Evolutionary conservation across 1,139 yeast species (phyloP).

Genomic region (Sugiyamaella neomexicana): DNA sequence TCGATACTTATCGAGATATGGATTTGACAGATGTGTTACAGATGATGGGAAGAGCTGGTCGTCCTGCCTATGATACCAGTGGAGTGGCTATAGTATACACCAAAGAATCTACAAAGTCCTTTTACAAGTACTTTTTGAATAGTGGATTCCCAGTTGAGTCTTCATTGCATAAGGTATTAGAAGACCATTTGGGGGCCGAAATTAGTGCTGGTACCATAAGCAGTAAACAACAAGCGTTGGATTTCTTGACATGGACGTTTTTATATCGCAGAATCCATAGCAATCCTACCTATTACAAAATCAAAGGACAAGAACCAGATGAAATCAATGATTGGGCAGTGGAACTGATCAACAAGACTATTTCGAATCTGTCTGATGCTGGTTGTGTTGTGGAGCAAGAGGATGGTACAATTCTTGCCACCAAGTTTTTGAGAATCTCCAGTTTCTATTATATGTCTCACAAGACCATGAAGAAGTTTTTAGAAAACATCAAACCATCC

Average conservation of each 20-base stretch:
- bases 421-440: slow-evolving; percentile 81
- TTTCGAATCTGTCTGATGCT: slow-evolving; percentile 68
- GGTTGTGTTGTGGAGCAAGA: slow-evolving; percentile 63
- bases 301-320: slow-evolving; percentile 53
- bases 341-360: slow-evolving; percentile 65
- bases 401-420: slow-evolving; percentile 55
- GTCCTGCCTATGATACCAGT: slow-evolving; percentile 94
- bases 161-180: slow-evolving; percentile 86
- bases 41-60: slow-evolving; percentile 94
- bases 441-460: slow-evolving; percentile 94
- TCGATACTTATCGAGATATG: slow-evolving; percentile 80
- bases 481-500: slow-evolving; percentile 51
- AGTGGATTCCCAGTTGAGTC: slow-evolving; percentile 98
- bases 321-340: slow-evolving; percentile 54
- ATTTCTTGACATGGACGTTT: slow-evolving; percentile 93
- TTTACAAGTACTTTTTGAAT: slow-evolving; percentile 90
- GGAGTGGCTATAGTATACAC: slow-evolving; percentile 96
- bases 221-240: slow-evolving; percentile 84
- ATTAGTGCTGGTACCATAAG: slow-evolving; percentile 83
- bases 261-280: slow-evolving; percentile 90
- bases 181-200: slow-evolving; percentile 96
- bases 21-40: slow-evolving; percentile 88
- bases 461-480: slow-evolving; percentile 72
- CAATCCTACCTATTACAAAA: slow-evolving; percentile 92
- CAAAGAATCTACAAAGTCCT: slow-evolving; percentile 85